phyloP scores from a whole-genome alignment of 2,329 filamentous ascomycete genomes.

The Ilyonectria destructans region DNA sequence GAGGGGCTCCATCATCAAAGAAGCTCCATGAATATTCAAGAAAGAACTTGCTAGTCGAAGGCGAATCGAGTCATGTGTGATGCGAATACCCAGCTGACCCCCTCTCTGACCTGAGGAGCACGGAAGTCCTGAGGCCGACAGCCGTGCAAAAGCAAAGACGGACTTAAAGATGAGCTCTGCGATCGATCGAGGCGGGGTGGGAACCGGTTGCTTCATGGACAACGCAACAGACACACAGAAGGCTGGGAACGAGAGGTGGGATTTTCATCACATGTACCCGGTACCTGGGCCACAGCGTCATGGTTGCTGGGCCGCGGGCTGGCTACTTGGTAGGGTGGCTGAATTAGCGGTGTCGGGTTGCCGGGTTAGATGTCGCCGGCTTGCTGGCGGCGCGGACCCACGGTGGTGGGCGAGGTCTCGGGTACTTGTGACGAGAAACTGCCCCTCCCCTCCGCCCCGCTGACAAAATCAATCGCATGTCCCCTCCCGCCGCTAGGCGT shows the following conservation, averaged over 20 bases:
- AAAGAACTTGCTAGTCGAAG: background rate
- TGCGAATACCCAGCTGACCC: background rate
- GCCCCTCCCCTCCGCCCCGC: slow-evolving; percentile 23
- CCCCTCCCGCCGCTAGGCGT: slow-evolving; percentile 26
- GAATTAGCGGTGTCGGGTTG: slow-evolving; percentile 30
- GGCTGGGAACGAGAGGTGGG: slow-evolving; percentile 13
- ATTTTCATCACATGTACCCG: slow-evolving; percentile 23
- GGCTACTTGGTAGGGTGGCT: background rate
- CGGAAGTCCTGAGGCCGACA: background rate
- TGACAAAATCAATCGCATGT: slow-evolving; percentile 19
- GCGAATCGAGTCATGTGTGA: background rate
- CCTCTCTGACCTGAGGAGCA: background rate
- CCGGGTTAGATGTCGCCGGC: slow-evolving; percentile 28
- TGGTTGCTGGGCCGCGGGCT: slow-evolving; percentile 9
- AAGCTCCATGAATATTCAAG: background rate
- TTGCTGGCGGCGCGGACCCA: slow-evolving; percentile 14
- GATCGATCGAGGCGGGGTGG: slow-evolving; percentile 36
- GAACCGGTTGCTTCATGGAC: slow-evolving; percentile 13
- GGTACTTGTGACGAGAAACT: slow-evolving; percentile 28
- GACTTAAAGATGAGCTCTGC: slow-evolving; percentile 28
- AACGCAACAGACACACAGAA: slow-evolving; percentile 15
- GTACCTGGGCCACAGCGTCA: slow-evolving; percentile 24
- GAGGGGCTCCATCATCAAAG: background rate
- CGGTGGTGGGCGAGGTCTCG: slow-evolving; percentile 15
- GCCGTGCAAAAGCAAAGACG: background rate